A percentile compares a stretch with the other conserved stretches of the same genome.
Evolutionary conservation across 805 yeast species (phyloP).

Genomic region (Yarrowia sp.): DNA sequence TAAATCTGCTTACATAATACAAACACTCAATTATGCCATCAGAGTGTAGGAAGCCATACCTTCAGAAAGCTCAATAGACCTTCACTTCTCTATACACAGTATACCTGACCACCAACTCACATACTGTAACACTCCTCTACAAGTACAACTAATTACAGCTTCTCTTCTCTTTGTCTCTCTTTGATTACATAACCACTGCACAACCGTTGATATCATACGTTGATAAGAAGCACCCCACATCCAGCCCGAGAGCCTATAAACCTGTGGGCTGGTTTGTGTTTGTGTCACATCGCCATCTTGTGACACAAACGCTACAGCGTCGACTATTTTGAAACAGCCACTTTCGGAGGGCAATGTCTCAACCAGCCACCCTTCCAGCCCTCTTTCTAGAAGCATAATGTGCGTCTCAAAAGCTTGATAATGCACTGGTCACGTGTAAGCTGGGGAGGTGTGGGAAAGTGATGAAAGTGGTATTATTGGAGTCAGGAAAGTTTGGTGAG

Average conservation of each 20-base stretch:
- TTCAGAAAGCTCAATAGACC: too few relatives aligned
- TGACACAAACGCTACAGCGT: not conserved
- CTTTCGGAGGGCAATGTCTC: slow-evolving; percentile 8
- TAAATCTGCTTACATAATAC: too few relatives aligned
- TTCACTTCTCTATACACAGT: too few relatives aligned
- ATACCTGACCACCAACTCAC: too few relatives aligned
- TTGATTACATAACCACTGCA: too few relatives aligned
- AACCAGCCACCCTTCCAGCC: slow-evolving; percentile 30
- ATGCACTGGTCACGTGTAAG: slow-evolving; percentile 11
- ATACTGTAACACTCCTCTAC: too few relatives aligned
- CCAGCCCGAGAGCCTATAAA: not conserved
- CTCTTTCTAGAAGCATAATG: slow-evolving; percentile 5
- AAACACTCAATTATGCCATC: too few relatives aligned
- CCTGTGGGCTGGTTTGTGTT: not conserved
- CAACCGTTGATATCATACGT: not conserved
- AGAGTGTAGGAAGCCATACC: too few relatives aligned
- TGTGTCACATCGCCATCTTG: not conserved
- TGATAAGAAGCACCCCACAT: not conserved
- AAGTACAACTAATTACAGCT: too few relatives aligned
- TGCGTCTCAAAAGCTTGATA: slow-evolving; percentile 22
- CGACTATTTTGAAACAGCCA: slow-evolving; percentile 4
- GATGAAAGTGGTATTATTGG: not conserved
- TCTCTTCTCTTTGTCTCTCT: too few relatives aligned
- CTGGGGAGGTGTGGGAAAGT: too few relatives aligned
- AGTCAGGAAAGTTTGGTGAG: not conserved